Evolutionary conservation across 306 rosid species (phyloP).

Genomic region (Citrullus amarus): DNA sequence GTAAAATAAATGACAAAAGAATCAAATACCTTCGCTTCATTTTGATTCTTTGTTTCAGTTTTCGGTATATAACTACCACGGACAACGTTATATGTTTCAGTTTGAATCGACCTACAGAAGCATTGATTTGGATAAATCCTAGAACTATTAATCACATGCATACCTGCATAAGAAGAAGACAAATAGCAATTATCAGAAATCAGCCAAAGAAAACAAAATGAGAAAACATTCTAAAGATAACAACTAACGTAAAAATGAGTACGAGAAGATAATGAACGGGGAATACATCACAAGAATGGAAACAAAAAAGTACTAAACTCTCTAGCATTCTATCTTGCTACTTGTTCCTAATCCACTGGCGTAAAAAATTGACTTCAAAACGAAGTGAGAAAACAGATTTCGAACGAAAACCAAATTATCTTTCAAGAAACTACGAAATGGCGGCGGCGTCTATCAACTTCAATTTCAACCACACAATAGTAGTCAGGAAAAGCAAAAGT

Average conservation of each 20-base stretch:
- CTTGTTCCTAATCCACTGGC: neutral
- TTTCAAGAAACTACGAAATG: neutral
- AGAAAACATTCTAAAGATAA: neutral
- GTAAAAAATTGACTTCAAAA: neutral
- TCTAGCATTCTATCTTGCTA: neutral
- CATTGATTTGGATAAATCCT: conserved; percentile 27
- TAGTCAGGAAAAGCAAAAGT: neutral
- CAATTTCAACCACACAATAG: neutral
- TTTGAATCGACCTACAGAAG: conserved; percentile 50
- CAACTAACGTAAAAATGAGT: neutral
- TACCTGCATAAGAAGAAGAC: conserved; percentile 18
- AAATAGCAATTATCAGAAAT: neutral
- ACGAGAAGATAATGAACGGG: neutral
- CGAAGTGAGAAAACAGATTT: neutral
- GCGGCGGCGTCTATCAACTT: neutral
- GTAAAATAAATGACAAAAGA: neutral
- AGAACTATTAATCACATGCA: conserved; percentile 15
- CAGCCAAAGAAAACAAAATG: neutral
- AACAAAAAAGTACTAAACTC: neutral
- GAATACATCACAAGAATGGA: neutral
- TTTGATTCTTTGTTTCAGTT: conserved; percentile 23
- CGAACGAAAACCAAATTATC: neutral
- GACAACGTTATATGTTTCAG: conserved; percentile 54
- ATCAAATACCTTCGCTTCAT: conserved; percentile 28
- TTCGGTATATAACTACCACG: conserved; percentile 65